Base-by-base conservation (phyloP, 371 early-diverging fungal species). In the Actinomucor elegans region DNA sequence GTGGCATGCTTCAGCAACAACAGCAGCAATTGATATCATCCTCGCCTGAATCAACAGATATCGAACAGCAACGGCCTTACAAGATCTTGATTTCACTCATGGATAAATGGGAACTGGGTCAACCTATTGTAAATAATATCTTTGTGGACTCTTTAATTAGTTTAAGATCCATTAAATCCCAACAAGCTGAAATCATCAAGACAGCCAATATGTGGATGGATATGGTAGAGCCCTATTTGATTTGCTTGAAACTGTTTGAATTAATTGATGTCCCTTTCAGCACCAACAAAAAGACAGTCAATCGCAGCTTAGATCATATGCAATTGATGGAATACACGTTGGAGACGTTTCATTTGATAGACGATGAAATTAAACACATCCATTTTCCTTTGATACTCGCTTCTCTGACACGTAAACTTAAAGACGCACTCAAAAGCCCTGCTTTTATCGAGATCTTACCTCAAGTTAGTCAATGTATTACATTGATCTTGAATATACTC, bases 141-240 rank as follows among this genome's bases (percentile, higher is more conserved):
- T 84, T 96, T 49, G 56, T 90, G 11, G 91, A 89, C 47, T 76
- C 92, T 0, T 52, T 94, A 29, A 58, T 59, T 27, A 87, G 89
- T 20, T 59, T 93, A n/a, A 34, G 35, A 26, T 18, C 26, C 74
- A 84, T 48, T 53, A 67, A 71, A 14, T 10, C 33, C 0, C 29
- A 40, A 12, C 46, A 34, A 9, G 24, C 9, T 1, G 66, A 90
- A 79, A 64, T 93, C 17, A 66, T 88, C 15, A 89, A 88, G 60
- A 86, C 90, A 11, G 90, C 91, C 4, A 88, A 85, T 18, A 93
- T 93, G 91, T 89, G 94, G 74, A 73, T 96, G 45, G 90, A 92
- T 52, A 87, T 88, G 85, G 74, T 93, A 17, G 91, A 94, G 44
- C 93, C 94, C 7, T 84, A 84, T 38, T 56, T 88, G 28, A 81